A percentile compares a stretch with the other conserved stretches of the same genome.
Conservation (phyloP, 1,284 basidiomycete genomes). For the Fistulina hepatica region DNA sequence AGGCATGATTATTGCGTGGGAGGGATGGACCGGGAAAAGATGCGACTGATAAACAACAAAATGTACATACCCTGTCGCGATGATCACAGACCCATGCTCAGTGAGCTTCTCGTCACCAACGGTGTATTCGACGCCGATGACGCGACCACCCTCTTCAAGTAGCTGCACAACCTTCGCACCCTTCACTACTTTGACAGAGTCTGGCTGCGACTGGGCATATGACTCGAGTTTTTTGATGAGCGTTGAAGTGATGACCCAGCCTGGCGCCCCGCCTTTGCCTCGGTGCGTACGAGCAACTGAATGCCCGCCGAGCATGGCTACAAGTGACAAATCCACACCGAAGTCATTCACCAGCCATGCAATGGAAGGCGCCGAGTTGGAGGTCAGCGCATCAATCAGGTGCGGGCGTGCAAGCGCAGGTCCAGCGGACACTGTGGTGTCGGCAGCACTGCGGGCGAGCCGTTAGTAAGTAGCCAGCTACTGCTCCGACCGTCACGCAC, state of each 20-base stretch:
- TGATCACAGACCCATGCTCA: constrained; percentile 59
- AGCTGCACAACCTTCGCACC: constrained; percentile 65
- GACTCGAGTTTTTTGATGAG: constrained; percentile 75
- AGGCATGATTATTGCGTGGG: no score
- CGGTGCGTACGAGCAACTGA: constrained; percentile 74
- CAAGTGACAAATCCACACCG: constrained; percentile 71
- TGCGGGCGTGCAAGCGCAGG: constrained; percentile 76
- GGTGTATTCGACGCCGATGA: constrained; percentile 69
- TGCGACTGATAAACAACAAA: background rate
- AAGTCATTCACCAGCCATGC: constrained; percentile 74
- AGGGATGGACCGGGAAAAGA: background rate
- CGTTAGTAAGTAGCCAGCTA: background rate
- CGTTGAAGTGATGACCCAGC: constrained; percentile 77
- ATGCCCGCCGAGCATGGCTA: constrained; percentile 78
- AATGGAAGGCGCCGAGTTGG: constrained; percentile 73
- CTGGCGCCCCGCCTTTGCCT: constrained; percentile 72
- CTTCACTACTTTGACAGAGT: constrained; percentile 70
- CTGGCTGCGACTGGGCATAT: constrained; percentile 50
- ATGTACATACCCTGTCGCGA: constrained; percentile 50
- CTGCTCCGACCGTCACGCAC: constrained; percentile 8
- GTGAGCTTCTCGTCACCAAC: constrained; percentile 52
- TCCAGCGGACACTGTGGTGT: constrained; percentile 72
- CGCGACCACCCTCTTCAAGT: constrained; percentile 52
- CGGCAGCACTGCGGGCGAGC: constrained; percentile 43
- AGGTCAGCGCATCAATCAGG: constrained; percentile 76